Base-by-base conservation (phyloP, 1,284 basidiomycete species). In the Paramarasmius palmivorus region DNA sequence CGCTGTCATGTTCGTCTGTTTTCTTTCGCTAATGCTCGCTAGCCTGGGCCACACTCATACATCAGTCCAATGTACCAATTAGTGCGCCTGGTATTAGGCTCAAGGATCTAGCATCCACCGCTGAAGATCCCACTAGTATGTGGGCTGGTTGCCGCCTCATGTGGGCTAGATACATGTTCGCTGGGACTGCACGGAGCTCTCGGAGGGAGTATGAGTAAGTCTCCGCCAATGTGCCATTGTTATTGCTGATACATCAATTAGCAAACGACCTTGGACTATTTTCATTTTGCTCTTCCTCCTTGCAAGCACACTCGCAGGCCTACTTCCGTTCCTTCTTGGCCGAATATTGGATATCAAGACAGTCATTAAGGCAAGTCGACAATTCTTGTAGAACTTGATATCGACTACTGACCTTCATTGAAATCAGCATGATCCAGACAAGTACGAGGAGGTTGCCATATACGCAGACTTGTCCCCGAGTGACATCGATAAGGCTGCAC, bases 1-100 rank as follows among this genome's bases (percentile, higher is more conserved):
- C 47, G 37, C 47, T 49, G 1, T 17, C 26, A 14, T 14, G 17
- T 34, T 49, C 29, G 19, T 12, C 17, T 22, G 35, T 49, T 42
- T 22, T 19, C 34, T 42, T 50, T 4, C 46, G 45, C 19, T 44
- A 20, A 36, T 38, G 29, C 29, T 32, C 42, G 55, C 26, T 38
- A 75, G 74, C 71, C 4, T 76, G 75, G 73, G 73, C 73, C 2
- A 76, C 72, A 2, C 57, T 76, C 8, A 74, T 76, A 17, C 73
- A 77, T 49, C 72, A 72, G 56, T 73, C 71, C 35, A 64, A 61
- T 17, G 59, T 62, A 40, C 42, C 63, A 10, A 32, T 32, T 12
- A 60, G 63, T 26, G 58, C 58, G 12, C 65, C 66, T n/a, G 73
- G 73, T 14, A 60, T 74, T 10, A 58, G 65, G 26, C 48, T 75